phyloP scores from a whole-genome alignment of 2,329 filamentous ascomycete genomes.

The Curvularia spicifera region DNA sequence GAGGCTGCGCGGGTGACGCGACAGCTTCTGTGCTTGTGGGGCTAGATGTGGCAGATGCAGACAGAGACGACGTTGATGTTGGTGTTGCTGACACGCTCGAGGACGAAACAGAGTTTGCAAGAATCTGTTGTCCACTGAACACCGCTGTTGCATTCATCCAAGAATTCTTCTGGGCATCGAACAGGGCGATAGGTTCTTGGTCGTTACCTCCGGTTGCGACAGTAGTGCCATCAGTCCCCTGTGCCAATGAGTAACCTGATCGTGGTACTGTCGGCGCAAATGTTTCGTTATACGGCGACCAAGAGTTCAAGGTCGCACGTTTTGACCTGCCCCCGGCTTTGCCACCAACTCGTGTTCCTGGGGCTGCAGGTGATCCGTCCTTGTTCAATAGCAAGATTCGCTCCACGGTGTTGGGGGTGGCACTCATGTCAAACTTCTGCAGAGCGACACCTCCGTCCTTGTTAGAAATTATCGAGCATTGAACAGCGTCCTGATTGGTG shows the following conservation, averaged over 20 bases:
- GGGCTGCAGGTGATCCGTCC: constrained; percentile 59
- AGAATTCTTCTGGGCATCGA: constrained; percentile 74
- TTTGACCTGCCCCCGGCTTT: constrained; percentile 45
- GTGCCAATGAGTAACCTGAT: constrained; percentile 74
- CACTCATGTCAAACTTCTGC: constrained; percentile 76
- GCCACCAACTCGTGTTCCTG: constrained; percentile 56
- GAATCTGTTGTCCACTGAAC: constrained; percentile 58
- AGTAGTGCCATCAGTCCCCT: constrained; percentile 68
- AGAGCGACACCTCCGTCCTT: constrained; percentile 79
- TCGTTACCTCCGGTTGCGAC: constrained; percentile 76
- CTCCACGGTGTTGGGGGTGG: constrained; percentile 75
- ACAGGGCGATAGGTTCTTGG: constrained; percentile 74
- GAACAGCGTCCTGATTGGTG: constrained; percentile 64
- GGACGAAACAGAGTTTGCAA: constrained; percentile 33
- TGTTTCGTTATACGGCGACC: constrained; percentile 80
- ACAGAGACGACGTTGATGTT: constrained; percentile 27
- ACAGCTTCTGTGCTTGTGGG: constrained; percentile 45
- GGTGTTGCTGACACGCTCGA: constrained; percentile 46
- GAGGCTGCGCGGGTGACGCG: constrained; percentile 35
- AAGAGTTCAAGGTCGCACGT: constrained; percentile 66
- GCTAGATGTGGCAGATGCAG: constrained; percentile 32
- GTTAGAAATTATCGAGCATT: constrained; percentile 71
- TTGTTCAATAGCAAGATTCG: constrained; percentile 71
- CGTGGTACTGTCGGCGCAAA: constrained; percentile 70
- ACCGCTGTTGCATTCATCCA: constrained; percentile 77